Evolutionary conservation across 495 filamentous ascomycete genomes (phyloP).

Genomic region (Aspergillus conjunctus): DNA sequence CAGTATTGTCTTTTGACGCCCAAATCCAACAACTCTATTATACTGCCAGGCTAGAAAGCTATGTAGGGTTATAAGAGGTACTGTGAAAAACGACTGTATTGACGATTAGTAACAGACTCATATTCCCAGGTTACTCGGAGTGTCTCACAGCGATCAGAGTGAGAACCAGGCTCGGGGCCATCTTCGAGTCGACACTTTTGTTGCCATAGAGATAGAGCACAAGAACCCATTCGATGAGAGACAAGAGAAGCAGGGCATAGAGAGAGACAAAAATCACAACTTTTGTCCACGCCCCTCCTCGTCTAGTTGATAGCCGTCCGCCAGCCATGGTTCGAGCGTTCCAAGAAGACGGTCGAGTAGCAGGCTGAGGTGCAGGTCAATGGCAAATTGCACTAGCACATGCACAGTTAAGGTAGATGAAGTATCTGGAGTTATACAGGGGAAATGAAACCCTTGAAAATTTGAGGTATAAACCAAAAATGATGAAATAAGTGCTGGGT

Average conservation of each 20-base stretch:
- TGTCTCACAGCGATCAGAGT: constrained; percentile 40
- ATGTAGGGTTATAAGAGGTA: constrained; percentile 44
- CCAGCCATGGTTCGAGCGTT: constrained; percentile 30
- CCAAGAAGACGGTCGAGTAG: background rate
- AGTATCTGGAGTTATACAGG: background rate
- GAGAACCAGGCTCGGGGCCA: constrained; percentile 46
- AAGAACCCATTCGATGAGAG: constrained; percentile 40
- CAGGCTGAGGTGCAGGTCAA: constrained; percentile 24
- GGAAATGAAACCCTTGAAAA: background rate
- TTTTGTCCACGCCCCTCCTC: constrained; percentile 44
- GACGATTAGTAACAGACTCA: constrained; percentile 10
- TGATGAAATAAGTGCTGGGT: background rate
- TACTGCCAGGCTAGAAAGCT: constrained; percentile 51
- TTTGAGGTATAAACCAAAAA: background rate
- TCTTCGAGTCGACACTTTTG: constrained; percentile 42
- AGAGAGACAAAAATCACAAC: constrained; percentile 46
- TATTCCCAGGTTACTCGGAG: background rate
- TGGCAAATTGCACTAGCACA: background rate
- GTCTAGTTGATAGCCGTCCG: constrained; percentile 26
- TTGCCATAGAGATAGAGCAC: constrained; percentile 46
- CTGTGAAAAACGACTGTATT: constrained; percentile 41
- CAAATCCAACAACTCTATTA: constrained; percentile 42
- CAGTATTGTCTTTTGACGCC: constrained; percentile 38
- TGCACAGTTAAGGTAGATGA: background rate
- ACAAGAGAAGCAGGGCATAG: constrained; percentile 44